These are phyloP conservation scores for Scedosporium minutisporum DNA, from an alignment of 2,329 filamentous ascomycete species.

Conservation along the genomic window DNA sequence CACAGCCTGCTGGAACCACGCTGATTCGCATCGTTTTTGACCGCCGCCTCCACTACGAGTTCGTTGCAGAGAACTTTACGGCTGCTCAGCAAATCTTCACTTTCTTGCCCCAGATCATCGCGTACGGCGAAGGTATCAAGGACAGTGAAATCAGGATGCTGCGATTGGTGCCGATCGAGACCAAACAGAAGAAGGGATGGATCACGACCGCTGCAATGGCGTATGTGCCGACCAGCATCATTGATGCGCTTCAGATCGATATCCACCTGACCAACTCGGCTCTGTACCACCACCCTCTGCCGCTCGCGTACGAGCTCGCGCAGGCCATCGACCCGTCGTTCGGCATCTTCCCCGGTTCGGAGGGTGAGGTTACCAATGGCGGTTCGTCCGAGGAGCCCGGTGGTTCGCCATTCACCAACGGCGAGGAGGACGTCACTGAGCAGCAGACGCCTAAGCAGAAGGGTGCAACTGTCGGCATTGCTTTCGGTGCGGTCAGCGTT, in stretches of 20 bases:
- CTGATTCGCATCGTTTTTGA: conserved; percentile 80
- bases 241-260: conserved; percentile 58
- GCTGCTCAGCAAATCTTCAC: conserved; percentile 80
- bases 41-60: conserved; percentile 71
- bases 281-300: conserved; percentile 62
- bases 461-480: conserved; percentile 60
- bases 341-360: conserved; percentile 39
- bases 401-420: conserved; percentile 2
- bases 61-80: conserved; percentile 61
- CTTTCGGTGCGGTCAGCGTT: conserved; percentile 65
- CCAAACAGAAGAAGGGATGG: conserved; percentile 57
- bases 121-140: conserved; percentile 50
- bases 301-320: conserved; percentile 63
- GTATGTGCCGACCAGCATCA: conserved; percentile 62
- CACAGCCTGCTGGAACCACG: conserved; percentile 53
- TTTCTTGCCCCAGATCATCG: conserved; percentile 62
- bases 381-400: conserved; percentile 20
- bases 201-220: conserved; percentile 64
- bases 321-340: conserved; percentile 77
- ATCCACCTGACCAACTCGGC: conserved; percentile 61
- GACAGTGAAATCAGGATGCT: conserved; percentile 52
- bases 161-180: conserved; percentile 69
- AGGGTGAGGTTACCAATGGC: conserved; percentile 20
- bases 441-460: conserved; percentile 48
- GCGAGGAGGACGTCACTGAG: background rate